Evolutionary conservation across 176 grass and related monocot genomes (phyloP).

Genomic region (Coix lacrymajobi): DNA sequence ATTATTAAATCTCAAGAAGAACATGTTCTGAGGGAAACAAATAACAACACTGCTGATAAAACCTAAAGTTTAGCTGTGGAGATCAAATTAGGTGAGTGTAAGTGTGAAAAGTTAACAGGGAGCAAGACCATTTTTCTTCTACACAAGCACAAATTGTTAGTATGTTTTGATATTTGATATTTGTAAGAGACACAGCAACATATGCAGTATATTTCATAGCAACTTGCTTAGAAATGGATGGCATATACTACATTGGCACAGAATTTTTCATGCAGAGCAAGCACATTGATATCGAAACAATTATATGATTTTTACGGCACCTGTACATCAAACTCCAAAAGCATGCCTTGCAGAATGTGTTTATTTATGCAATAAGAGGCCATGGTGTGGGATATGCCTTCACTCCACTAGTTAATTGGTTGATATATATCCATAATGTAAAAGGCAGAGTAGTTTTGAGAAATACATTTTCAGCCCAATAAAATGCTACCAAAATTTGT

Average conservation of each 20-base stretch:
- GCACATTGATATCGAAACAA: background rate
- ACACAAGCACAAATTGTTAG: background rate
- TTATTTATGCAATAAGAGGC: background rate
- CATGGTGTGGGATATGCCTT: background rate
- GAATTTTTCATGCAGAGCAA: background rate
- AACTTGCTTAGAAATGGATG: background rate
- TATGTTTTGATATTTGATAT: background rate
- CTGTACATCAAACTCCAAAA: background rate
- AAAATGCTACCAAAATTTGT: background rate
- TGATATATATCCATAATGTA: background rate
- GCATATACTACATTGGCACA: background rate
- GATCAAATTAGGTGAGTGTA: background rate
- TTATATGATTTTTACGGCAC: background rate
- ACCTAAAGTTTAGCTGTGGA: background rate
- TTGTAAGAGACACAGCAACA: background rate
- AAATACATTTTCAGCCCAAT: background rate
- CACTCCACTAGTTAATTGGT: background rate
- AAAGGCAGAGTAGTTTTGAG: background rate
- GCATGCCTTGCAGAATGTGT: background rate
- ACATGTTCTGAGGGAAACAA: background rate
- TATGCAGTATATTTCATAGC: background rate
- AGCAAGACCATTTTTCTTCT: background rate
- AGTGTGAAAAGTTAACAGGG: background rate
- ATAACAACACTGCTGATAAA: background rate
- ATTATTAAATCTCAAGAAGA: background rate